Evolutionary conservation across 148 eudicot genomes (phyloP).

Genomic region (Nyssa sinensis): DNA sequence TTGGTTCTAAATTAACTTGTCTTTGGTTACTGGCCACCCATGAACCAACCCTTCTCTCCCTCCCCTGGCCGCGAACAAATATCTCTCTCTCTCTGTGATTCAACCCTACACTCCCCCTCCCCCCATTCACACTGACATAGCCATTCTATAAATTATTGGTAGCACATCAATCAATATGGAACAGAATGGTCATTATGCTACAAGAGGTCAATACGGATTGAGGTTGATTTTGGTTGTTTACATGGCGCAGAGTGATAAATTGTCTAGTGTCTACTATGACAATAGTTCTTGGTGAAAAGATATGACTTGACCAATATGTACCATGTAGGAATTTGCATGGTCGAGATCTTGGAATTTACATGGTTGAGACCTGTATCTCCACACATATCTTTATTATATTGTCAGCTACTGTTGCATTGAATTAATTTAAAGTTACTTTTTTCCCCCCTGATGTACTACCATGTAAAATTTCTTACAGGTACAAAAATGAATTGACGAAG

Average conservation of each 20-base stretch:
- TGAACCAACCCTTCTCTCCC: too few species aligned
- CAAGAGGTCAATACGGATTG: not conserved
- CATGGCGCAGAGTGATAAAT: not conserved
- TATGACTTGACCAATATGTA: too few species aligned
- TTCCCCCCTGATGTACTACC: too few species aligned
- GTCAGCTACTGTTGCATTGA: not conserved
- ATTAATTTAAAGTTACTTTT: not conserved
- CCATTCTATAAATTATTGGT: too few species aligned
- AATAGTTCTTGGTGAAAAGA: not conserved
- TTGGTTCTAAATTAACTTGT: too few species aligned
- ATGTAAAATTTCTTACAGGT: too few species aligned
- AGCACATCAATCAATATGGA: not conserved
- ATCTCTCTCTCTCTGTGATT: too few species aligned
- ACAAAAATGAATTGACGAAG: constrained; percentile 72
- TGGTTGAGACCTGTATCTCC: not conserved
- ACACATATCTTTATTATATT: not conserved
- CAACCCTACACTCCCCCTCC: too few species aligned
- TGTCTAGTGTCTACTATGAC: not conserved
- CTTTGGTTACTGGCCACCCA: too few species aligned
- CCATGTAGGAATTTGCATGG: too few species aligned
- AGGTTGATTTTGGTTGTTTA: not conserved
- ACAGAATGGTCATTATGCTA: not conserved
- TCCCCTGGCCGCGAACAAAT: too few species aligned
- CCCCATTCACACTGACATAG: too few species aligned
- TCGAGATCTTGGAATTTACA: not conserved